A percentile compares a stretch with the other conserved stretches of the same genome.
phyloP scores from a whole-genome alignment of 345 rosid genomes.

The Salix viminalis region DNA sequence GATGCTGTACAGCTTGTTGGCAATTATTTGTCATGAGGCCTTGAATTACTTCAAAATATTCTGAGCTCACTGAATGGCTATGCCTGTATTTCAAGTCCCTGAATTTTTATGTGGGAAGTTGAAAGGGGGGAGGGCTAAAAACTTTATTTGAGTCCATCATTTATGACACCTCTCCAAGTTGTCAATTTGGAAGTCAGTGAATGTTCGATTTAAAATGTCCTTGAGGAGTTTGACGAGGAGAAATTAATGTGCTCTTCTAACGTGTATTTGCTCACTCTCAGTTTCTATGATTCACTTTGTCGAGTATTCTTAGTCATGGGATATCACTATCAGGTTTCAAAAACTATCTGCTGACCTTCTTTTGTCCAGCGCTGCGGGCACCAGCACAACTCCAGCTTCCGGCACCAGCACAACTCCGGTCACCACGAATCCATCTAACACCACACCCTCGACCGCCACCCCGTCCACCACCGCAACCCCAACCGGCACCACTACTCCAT shows the following conservation, averaged over 20 bases:
- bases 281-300: too few relatives aligned
- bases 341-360: background rate
- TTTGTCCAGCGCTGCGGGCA: slow-evolving; percentile 19
- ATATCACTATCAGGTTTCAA: background rate
- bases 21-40: too few relatives aligned
- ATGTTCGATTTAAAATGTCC: background rate
- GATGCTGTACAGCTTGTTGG: too few relatives aligned
- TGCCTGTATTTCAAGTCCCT: too few relatives aligned
- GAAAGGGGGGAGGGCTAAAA: too few relatives aligned
- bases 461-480: slow-evolving; percentile 19
- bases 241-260: background rate
- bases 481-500: slow-evolving; percentile 14
- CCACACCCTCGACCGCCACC: slow-evolving; percentile 29
- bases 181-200: too few relatives aligned
- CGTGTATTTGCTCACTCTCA: background rate
- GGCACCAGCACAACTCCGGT: slow-evolving; percentile 16
- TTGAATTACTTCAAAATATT: too few relatives aligned
- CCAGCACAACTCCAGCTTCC: slow-evolving; percentile 3
- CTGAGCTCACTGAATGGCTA: too few relatives aligned
- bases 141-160: too few relatives aligned
- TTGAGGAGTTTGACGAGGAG: too few relatives aligned
- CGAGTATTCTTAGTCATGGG: background rate
- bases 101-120: too few relatives aligned
- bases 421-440: slow-evolving; percentile 19
- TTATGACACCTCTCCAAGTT: too few relatives aligned